A percentile compares a stretch with the other conserved stretches of the same genome.
phyloP scores from a whole-genome alignment of 139 green algal species.

The Chlamydomonas asymmetrica region DNA sequence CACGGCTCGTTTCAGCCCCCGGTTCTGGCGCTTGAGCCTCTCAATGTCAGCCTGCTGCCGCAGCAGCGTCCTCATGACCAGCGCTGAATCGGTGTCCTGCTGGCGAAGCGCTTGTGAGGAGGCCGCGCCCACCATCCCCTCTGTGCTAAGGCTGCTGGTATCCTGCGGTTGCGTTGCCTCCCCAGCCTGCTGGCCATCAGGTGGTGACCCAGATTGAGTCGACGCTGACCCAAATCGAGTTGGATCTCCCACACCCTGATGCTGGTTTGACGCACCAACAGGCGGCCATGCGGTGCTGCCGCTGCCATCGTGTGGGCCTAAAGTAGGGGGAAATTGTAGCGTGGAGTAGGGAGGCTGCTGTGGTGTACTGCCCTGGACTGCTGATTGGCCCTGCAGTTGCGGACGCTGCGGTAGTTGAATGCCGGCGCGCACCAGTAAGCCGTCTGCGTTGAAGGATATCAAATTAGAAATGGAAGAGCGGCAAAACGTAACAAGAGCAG shows the following conservation, averaged over 20 bases:
- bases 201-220: neutral
- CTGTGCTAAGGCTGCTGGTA: neutral
- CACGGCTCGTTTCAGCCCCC: slow-evolving; percentile 21
- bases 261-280: neutral
- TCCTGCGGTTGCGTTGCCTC: neutral
- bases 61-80: slow-evolving; percentile 23
- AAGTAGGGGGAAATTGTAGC: neutral
- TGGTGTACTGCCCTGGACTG: too few relatives aligned
- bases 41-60: slow-evolving; percentile 19
- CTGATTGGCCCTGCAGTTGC: neutral
- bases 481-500: neutral
- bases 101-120: neutral
- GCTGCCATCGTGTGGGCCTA: neutral
- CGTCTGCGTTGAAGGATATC: neutral
- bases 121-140: neutral
- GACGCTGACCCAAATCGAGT: neutral
- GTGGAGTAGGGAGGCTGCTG: neutral
- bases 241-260: too few relatives aligned
- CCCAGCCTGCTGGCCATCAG: neutral
- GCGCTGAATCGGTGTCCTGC: neutral
- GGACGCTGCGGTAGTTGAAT: neutral
- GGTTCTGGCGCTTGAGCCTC: slow-evolving; percentile 27
- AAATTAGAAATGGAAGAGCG: neutral
- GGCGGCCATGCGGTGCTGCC: neutral
- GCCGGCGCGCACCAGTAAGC: neutral